A percentile compares a stretch with the other conserved stretches of the same genome.
These are phyloP conservation scores for Tulasnella sp. DNA, from an alignment of 768 basidiomycete species.

Conservation along the genomic window DNA sequence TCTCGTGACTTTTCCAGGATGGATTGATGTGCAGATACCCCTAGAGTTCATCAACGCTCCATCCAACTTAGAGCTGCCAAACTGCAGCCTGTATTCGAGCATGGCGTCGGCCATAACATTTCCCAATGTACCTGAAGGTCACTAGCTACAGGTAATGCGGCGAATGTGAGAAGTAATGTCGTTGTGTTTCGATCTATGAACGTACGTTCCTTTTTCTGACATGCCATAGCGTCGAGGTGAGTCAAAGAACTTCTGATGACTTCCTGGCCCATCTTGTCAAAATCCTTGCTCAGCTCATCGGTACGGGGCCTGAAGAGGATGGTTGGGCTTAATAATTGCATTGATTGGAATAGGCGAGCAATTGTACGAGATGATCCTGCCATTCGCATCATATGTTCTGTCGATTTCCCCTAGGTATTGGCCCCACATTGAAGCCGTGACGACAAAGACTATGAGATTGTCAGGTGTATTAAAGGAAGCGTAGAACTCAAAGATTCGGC, in stretches of 20 bases:
- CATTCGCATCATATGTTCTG: conserved; percentile 31
- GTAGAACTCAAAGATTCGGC: background rate
- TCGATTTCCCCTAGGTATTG: conserved; percentile 38
- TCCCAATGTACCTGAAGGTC: conserved; percentile 28
- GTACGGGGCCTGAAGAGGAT: conserved; percentile 31
- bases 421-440: conserved; percentile 38
- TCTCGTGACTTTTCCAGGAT: conserved; percentile 32
- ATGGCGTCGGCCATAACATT: conserved; percentile 35
- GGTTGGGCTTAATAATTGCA: conserved; percentile 29
- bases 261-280: conserved; percentile 28
- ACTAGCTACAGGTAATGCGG: background rate
- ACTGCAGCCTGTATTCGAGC: conserved; percentile 28
- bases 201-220: conserved; percentile 33
- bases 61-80: conserved; percentile 23
- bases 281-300: conserved; percentile 32
- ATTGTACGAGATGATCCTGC: conserved; percentile 32
- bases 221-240: conserved; percentile 32
- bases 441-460: conserved; percentile 28
- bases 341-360: conserved; percentile 36
- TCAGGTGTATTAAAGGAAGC: background rate
- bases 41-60: conserved; percentile 35
- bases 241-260: conserved; percentile 31
- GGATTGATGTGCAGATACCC: conserved; percentile 32
- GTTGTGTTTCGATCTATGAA: background rate
- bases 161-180: background rate